Evolutionary conservation across 768 basidiomycete genomes (phyloP), one percentile per base, ranked within the genome.

Genomic region (Rickenella mellea): DNA sequence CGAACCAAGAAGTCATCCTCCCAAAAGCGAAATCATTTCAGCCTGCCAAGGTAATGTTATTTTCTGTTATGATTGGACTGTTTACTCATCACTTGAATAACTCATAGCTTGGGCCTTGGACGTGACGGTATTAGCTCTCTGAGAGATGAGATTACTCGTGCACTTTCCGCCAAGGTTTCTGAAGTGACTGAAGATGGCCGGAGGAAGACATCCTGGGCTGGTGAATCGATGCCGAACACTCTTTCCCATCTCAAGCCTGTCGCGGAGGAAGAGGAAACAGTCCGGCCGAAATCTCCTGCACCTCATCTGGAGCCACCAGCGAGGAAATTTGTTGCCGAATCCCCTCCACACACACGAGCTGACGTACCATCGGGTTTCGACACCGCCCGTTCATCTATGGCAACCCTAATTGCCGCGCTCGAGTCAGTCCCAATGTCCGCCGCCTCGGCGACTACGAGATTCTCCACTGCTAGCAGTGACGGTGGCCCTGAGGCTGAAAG

Each of bases 11-110:
- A 75, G 57, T 60, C 55, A 24, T 72, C 75, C 24, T 58, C 56
- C 32, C 78, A 80, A 59, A 79, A 73, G 58, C 71, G 68, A 51
- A 71, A 76, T 39, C 78, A 79, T 50, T 74, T 74, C 58, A 81
- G 80, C 62, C 62, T 83, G 43, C 78, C 80, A 1, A 82, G 80
- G 80, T 79, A 58, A 40, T 49, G 48, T 51, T 4, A 10, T 44
- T 20, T 31, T 20, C 29, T 10, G 6, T 35, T 21, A 20, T 31
- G 28, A 5, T 12, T 30, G 15, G 7, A 40, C 11, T 3, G 19
- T 10, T 41, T 19, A 21, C 39, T 35, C 33, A 25, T 41, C 39
- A 26, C 19, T n/a, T 36, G 15, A 36, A 7, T 12, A 5, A 9
- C 37, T n/a, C 22, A 22, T 19, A 85, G 81, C 48, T 67, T 83